Evolutionary conservation across 345 rosid genomes (phyloP), one percentile per base, ranked within the genome.

Genomic region (Hirschfeldia incana): DNA sequence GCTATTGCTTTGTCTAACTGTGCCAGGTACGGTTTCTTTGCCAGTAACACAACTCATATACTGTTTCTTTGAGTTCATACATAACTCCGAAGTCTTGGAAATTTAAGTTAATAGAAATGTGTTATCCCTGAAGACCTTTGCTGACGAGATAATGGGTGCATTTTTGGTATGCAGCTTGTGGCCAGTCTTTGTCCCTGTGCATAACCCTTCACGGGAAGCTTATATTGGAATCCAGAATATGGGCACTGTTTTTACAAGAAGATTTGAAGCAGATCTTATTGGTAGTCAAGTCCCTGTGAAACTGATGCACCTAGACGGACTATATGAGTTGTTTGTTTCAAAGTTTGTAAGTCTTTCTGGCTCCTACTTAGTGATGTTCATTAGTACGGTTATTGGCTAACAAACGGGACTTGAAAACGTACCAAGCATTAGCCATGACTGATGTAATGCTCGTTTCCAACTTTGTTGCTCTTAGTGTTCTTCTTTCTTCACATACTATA

Each of bases 151-250:
- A 21, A 69, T 61, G 36, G 70, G 29, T n/a, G 12, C 75, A 39
- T 80, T 61, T 81, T 60, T 77, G 69, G 63, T 17, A 60, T 86
- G 83, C 87, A 93, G 99, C 86, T 84, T 88, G 83, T 93, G 94
- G 97, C 94, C 99, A 63, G 97, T 91, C 72, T 93, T 95, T 89
- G 98, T 95, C 72, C 97, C 99, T 16, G 98, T 95, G 77, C 98
- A 91, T 57, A 97, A 88, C 84, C 97, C 97, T 81, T 91, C 99
- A 27, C 86, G 98, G 55, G 80, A 89, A 79, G 92, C 99, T 68
- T 90, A 85, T 84, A 90, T 91, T 76, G 98, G 98, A 64, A 95
- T 95, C 84, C 98, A 95, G 79, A 89, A 86, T 65, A 88, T 90
- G 96, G 97, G 97, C 69, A 91, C 97, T 81, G 80, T 91, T 75